These are phyloP conservation scores for Suillus plorans DNA, from an alignment of 768 basidiomycete genomes.

Conservation along the genomic window DNA sequence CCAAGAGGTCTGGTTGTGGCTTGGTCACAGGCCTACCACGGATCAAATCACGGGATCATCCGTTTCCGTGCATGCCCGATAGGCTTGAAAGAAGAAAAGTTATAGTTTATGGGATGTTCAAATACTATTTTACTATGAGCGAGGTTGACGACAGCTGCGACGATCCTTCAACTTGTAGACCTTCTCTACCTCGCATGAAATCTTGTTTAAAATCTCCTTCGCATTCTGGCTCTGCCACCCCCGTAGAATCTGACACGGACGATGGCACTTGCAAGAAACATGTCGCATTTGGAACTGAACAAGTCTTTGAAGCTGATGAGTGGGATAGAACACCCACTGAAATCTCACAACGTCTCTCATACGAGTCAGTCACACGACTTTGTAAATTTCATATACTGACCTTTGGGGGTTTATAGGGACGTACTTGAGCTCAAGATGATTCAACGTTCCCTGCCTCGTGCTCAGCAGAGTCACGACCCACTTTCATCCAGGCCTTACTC, in stretches of 20 bases:
- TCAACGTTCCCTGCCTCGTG: slow-evolving; percentile 60
- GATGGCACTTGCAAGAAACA: slow-evolving; percentile 38
- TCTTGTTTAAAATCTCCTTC: slow-evolving; percentile 19
- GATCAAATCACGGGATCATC: background rate
- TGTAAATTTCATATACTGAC: background rate
- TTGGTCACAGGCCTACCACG: background rate
- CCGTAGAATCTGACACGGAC: slow-evolving; percentile 3
- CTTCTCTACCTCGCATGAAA: slow-evolving; percentile 14
- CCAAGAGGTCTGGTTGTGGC: too few species aligned
- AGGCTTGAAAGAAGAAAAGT: background rate
- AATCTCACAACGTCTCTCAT: slow-evolving; percentile 59
- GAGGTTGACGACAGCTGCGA: slow-evolving; percentile 5
- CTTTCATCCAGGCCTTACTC: slow-evolving; percentile 39
- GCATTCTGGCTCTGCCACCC: slow-evolving; percentile 12
- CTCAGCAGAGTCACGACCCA: slow-evolving; percentile 49
- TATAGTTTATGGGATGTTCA: background rate
- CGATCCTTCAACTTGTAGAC: slow-evolving; percentile 11
- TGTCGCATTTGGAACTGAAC: slow-evolving; percentile 62
- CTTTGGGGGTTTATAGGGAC: background rate
- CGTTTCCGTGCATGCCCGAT: background rate
- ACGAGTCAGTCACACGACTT: slow-evolving; percentile 52
- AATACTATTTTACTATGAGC: background rate
- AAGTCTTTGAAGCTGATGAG: slow-evolving; percentile 68
- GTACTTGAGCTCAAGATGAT: slow-evolving; percentile 66
- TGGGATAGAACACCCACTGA: slow-evolving; percentile 79